Percentiles rank a stretch among this genome's conserved stretches.
These are phyloP conservation scores for Sporobolomyces pararoseus DNA, from an alignment of 768 basidiomycete species.

Conservation along the genomic window DNA sequence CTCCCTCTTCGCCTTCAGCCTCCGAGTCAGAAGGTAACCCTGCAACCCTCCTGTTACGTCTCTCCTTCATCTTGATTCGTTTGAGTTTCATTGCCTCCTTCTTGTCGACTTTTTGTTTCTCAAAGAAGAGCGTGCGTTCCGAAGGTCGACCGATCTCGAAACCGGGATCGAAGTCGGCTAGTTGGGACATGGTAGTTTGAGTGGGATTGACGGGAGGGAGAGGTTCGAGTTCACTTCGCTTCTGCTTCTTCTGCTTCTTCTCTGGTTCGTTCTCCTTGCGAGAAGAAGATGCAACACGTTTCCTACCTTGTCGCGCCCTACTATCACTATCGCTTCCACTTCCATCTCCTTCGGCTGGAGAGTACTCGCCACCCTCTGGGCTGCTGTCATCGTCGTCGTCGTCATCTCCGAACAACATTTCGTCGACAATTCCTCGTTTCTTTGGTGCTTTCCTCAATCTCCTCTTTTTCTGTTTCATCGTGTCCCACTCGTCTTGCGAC, in stretches of 20 bases:
- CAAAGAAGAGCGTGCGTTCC: slow-evolving; percentile 27
- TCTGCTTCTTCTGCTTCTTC: neutral
- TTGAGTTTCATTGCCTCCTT: slow-evolving; percentile 10
- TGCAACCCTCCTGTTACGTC: slow-evolving; percentile 12
- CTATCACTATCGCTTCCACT: slow-evolving; percentile 5
- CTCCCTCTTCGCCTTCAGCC: neutral
- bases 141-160: slow-evolving; percentile 16
- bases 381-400: neutral
- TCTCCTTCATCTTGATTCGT: slow-evolving; percentile 15
- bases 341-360: neutral
- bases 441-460: neutral
- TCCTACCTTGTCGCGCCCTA: too few relatives aligned
- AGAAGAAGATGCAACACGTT: too few relatives aligned
- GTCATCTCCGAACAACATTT: neutral
- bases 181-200: slow-evolving; percentile 34
- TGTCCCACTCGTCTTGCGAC: slow-evolving; percentile 1
- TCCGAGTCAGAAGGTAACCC: neutral
- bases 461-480: slow-evolving; percentile 3
- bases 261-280: too few relatives aligned
- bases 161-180: slow-evolving; percentile 14
- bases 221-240: neutral
- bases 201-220: slow-evolving; percentile 22
- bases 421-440: slow-evolving; percentile 1
- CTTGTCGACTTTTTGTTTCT: slow-evolving; percentile 8
- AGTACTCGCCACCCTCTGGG: neutral